Base-by-base conservation (phyloP, 495 filamentous ascomycete species). In the Trichoderma reesei region DNA sequence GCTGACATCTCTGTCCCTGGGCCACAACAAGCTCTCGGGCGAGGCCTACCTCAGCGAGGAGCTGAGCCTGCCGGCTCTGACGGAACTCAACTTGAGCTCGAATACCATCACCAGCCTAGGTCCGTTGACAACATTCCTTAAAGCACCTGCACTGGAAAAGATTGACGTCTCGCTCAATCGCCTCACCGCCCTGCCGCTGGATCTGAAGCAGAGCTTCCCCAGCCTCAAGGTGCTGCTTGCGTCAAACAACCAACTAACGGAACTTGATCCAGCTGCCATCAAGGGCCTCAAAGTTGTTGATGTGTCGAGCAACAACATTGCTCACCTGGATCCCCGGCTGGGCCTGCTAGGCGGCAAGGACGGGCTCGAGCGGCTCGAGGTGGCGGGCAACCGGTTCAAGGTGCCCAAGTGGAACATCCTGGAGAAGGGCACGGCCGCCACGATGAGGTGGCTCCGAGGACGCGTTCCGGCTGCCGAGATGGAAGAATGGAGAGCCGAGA, bases 331-430 rank as follows among this genome's bases (percentile, higher is more conserved):
- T 59, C 88, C 92, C 1, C 82, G 85, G 16, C 79, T 98, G 13
- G 92, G 93, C 2, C 72, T 96, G 41, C 72, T 92, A 18, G 83
- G 80, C n/a, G 79, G 85, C 46, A 76, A 74, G 61, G 79, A 83
- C 61, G 81, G 83, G 5, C 71, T 84, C 18, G 76, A 82, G 69
- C 72, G 70, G 62, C 64, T 85, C 11, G 84, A 91, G 56, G 86
- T 96, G 18, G 85, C 83, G 26, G 90, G 90, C 9, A 96, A 96
- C 72, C 80, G 80, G 36, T 96, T 96, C 72, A 76, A 89, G 20
- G 92, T 96, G 51, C 93, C 93, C n/a, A 81, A 88, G 46, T 91
- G 87, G 81, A 90, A 89, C 62, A 82, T 96, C 14, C 76, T 98
- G 64, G 89, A 91, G 63, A 90, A 92, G 65, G 93, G 93, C 8